Base-by-base conservation (phyloP, 2,329 filamentous ascomycete species). In the Penicillium sp. region DNA sequence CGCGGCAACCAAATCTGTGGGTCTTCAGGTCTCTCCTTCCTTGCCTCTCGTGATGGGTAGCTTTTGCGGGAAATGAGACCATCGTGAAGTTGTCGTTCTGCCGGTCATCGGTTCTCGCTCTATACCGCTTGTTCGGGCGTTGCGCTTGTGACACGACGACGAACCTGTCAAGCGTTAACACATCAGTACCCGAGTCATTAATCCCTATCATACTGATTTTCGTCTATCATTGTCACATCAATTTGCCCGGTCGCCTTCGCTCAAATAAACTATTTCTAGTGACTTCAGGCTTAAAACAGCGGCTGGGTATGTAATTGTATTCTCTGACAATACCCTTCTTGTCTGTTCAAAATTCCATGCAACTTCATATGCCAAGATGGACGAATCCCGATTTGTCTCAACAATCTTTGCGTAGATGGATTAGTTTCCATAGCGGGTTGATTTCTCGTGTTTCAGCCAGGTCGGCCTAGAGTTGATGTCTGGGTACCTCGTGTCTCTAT, bases 91-190 rank as follows among this genome's bases (percentile, higher is more conserved):
- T 22, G 39, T 22, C 19, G 10, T 6, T 51, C 27, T 33, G 16
- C 10, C 26, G 5, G n/a, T 33, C 19, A 31, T 16, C n/a, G n/a
- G 50, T 21, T 19, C 35, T 56, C 27, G 14, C 27, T 50, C 50
- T 53, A 52, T 59, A 55, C 56, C 55, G 48, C 62, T 52, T 31
- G 27, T 59, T 59, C 52, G 53, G 62, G 52, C 31, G 41, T 58
- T 60, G 55, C 29, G 33, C 29, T 48, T 31, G 57, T 67, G 62
- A 64, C 63, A 65, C 60, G 62, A 65, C 56, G n/a, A 55, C 21
- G 46, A 53, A 51, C 57, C 53, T 64, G 51, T 62, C 35, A 60
- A 56, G 47, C n/a, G 52, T 53, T 29, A 53, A 63, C 60, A 62
- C 57, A 62, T 62, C 63, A 59, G 22, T 50, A 35, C 49, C 39